A percentile compares a stretch with the other conserved stretches of the same genome.
These are phyloP conservation scores for Colletotrichum sojae DNA, from an alignment of 2,329 filamentous ascomycete genomes.

Conservation along the genomic window DNA sequence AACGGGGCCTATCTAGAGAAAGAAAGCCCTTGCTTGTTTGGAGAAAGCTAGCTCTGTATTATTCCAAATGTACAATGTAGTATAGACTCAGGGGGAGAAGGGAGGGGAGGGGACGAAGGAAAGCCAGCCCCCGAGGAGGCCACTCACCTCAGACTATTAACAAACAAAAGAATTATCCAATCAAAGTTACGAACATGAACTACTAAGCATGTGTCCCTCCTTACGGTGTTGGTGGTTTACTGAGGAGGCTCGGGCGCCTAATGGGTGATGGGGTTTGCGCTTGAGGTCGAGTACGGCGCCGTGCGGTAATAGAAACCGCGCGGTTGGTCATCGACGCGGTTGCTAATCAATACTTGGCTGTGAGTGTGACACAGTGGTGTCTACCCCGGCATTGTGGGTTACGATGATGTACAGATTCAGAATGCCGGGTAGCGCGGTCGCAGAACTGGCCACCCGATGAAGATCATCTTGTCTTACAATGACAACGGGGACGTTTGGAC, in stretches of 20 bases:
- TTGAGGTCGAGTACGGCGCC: conserved; percentile 4
- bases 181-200: conserved; percentile 22
- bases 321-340: background rate
- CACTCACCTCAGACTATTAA: conserved; percentile 51
- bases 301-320: conserved; percentile 3
- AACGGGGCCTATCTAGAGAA: conserved; percentile 2
- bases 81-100: conserved; percentile 28
- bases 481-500: background rate
- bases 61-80: conserved; percentile 40
- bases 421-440: conserved; percentile 16
- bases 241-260: background rate
- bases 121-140: conserved; percentile 48
- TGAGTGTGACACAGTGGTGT: background rate
- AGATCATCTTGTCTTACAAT: conserved; percentile 28
- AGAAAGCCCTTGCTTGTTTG: conserved; percentile 19
- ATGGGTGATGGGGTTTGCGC: conserved; percentile 15
- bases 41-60: conserved; percentile 45
- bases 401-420: conserved; percentile 26
- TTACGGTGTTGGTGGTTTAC: background rate
- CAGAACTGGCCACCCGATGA: conserved; percentile 27
- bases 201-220: background rate
- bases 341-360: background rate
- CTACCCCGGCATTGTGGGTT: conserved; percentile 3
- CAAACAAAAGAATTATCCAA: conserved; percentile 21
- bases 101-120: no score